Base-by-base conservation (phyloP, 176 grass and related monocot species). In the Phoenix dactylifera region DNA sequence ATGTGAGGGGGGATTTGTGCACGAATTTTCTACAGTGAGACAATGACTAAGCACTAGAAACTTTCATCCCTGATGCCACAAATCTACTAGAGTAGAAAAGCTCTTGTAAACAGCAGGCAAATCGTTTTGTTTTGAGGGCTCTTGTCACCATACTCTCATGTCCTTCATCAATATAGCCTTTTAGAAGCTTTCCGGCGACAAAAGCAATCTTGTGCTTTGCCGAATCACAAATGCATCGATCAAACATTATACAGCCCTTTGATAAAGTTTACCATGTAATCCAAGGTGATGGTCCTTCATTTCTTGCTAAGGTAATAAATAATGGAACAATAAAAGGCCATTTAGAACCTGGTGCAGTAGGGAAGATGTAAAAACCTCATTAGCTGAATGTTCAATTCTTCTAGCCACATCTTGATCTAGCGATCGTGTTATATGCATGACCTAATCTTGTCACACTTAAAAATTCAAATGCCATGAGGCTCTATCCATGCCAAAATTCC, bases 1-100 rank as follows among this genome's bases (percentile, higher is more conserved):
- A 95, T 95, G 86, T 95, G 82, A 86, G 54, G 55, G 58, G 77
- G 57, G 74, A 74, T 22, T 50, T 26, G 39, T 51, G 24, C 55
- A 20, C 7, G 22, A n/a, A 52, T 49, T 23, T 69, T 69, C 28
- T 49, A 58, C 49, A 69, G 30, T n/a, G 35, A 57, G 29, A 23
- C 22, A 49, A 56, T 32, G 29, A 58, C n/a, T 55, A 24, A 17
- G 6, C 50, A 50, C n/a, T 26, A 26, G 22, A 66, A 53, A 52
- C 49, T 66, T 52, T 66, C 22, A 26, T 18, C 63, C 10, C 10
- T 44, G 2, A 44, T 44, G 35, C 35, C 7, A 44, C 35, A 44
- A 14, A 44, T 14, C 35, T 44, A 44, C 35, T 44, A 14, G 1
- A 68, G 66, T 16, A 51, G 48, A 60, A 71, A 50, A 48, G 55